phyloP scores from a whole-genome alignment of 805 yeast genomes.

The Candida loeiensis region DNA sequence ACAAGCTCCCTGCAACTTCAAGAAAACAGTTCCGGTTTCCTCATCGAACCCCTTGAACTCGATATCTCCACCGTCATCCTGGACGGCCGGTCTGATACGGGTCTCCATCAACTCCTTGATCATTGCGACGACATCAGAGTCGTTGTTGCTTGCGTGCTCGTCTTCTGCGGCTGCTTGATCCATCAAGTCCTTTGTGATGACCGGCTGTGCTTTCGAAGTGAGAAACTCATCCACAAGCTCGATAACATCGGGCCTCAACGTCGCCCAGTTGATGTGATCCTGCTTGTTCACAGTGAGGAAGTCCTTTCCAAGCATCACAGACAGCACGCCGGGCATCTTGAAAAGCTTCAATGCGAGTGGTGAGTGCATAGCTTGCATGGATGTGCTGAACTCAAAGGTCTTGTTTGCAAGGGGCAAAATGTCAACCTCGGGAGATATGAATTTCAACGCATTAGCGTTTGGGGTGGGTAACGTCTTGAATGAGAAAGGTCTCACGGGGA shows the following conservation, averaged over 20 bases:
- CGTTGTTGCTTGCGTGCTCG: constrained; percentile 49
- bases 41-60: constrained; percentile 84
- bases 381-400: constrained; percentile 51
- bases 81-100: constrained; percentile 94
- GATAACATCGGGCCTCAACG: constrained; percentile 53
- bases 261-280: constrained; percentile 58
- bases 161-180: constrained; percentile 38
- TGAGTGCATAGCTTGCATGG: constrained; percentile 56
- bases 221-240: constrained; percentile 55
- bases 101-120: constrained; percentile 91
- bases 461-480: constrained; percentile 60
- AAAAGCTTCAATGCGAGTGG: constrained; percentile 62
- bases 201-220: constrained; percentile 37
- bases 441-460: constrained; percentile 71
- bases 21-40: constrained; percentile 80
- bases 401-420: constrained; percentile 45
- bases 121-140: constrained; percentile 74
- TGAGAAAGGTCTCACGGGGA: constrained; percentile 24
- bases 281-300: constrained; percentile 71
- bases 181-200: constrained; percentile 37
- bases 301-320: constrained; percentile 70
- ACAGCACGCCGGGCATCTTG: constrained; percentile 59
- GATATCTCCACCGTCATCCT: constrained; percentile 98
- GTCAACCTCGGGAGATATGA: constrained; percentile 46
- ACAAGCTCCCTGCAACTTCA: constrained; percentile 94